Conservation (phyloP, 2,329 filamentous ascomycete species). For the Aspergillus pseudoglaucus region DNA sequence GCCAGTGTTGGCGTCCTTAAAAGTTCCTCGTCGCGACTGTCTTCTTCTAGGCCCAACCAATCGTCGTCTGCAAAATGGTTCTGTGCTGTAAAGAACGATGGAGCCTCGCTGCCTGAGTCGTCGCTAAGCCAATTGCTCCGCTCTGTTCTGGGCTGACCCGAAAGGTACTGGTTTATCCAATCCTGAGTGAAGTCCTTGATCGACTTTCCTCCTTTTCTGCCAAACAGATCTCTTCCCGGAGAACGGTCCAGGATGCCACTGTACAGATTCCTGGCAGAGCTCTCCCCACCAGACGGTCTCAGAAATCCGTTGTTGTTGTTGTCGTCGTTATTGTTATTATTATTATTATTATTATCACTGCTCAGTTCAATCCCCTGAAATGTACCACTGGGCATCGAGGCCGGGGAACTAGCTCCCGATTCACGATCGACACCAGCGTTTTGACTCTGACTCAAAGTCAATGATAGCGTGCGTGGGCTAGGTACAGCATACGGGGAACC, state of each 20-base stretch:
- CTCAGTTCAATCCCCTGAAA: slow-evolving; percentile 16
- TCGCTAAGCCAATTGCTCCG: slow-evolving; percentile 79
- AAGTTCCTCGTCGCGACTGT: slow-evolving; percentile 31
- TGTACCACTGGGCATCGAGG: slow-evolving; percentile 21
- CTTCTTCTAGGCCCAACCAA: slow-evolving; percentile 38
- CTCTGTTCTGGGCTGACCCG: slow-evolving; percentile 62
- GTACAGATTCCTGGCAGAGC: slow-evolving; percentile 15
- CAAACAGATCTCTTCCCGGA: slow-evolving; percentile 17
- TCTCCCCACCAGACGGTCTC: slow-evolving; percentile 21
- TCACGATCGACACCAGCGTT: slow-evolving; percentile 40
- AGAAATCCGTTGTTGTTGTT: slow-evolving; percentile 18
- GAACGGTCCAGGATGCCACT: slow-evolving; percentile 21
- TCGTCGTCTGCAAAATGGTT: slow-evolving; percentile 39
- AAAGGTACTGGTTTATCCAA: slow-evolving; percentile 80
- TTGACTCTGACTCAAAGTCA: slow-evolving; percentile 34
- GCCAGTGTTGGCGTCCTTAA: slow-evolving; percentile 35
- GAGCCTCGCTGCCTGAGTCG: slow-evolving; percentile 66
- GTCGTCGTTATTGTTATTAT: slow-evolving; percentile 2
- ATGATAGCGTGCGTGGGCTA: slow-evolving; percentile 40
- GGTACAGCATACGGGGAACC: slow-evolving; percentile 78
- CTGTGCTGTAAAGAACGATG: slow-evolving; percentile 48
- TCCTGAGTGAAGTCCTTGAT: slow-evolving; percentile 64
- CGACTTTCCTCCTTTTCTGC: slow-evolving; percentile 25
- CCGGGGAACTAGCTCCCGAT: slow-evolving; percentile 30
- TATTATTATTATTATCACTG: neutral